Evolutionary conservation across 2,329 filamentous ascomycete genomes (phyloP).

Genomic region (Colletotrichum gloeosporioides): DNA sequence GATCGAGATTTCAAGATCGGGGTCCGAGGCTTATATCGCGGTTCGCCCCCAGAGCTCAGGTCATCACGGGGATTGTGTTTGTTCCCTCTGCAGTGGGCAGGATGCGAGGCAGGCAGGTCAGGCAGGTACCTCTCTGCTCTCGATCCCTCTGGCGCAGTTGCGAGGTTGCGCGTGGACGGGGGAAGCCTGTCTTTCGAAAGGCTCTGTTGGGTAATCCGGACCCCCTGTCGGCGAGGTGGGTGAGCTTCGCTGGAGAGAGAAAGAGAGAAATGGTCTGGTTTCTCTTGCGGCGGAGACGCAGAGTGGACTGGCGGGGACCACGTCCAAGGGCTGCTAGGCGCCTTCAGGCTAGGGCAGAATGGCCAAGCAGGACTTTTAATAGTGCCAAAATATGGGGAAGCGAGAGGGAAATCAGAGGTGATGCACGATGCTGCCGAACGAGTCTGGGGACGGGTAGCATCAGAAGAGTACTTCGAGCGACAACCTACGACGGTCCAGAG

Average conservation of each 20-base stretch:
- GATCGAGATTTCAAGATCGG: slow-evolving; percentile 20
- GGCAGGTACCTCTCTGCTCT: not conserved
- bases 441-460: slow-evolving; percentile 4
- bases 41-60: not conserved
- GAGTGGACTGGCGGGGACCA: not conserved
- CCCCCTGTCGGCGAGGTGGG: not conserved
- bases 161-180: slow-evolving; percentile 5
- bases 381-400: slow-evolving; percentile 20
- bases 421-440: slow-evolving; percentile 15
- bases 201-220: slow-evolving; percentile 11
- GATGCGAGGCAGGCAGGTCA: not conserved
- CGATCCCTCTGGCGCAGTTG: not conserved
- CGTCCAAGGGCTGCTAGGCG: not conserved
- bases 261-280: not conserved
- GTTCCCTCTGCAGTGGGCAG: not conserved
- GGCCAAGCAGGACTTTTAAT: slow-evolving; percentile 14
- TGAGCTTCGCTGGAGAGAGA: not conserved
- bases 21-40: slow-evolving; percentile 7
- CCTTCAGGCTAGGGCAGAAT: not conserved
- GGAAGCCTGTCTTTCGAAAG: slow-evolving; percentile 10
- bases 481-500: not conserved
- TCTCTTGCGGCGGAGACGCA: slow-evolving; percentile 1
- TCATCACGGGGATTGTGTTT: not conserved
- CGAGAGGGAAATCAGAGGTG: not conserved
- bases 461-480: not conserved